Percentiles rank a stretch among this genome's conserved stretches.
phyloP scores from a whole-genome alignment of 805 yeast genomes.

The Wickerhamiella shivajii region DNA sequence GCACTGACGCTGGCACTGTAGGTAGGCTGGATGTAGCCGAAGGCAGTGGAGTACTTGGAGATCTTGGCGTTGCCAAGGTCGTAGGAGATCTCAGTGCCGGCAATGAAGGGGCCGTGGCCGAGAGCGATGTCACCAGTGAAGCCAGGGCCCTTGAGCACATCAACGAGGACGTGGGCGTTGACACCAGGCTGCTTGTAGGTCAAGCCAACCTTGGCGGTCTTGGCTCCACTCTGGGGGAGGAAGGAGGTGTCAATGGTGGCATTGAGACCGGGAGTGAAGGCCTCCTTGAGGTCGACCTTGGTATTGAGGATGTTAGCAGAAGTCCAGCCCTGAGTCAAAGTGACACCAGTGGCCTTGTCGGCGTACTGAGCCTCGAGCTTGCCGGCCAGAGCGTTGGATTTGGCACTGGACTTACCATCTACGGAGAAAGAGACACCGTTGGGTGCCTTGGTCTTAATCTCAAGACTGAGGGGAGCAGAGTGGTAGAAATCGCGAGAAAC shows the following conservation, averaged over 20 bases:
- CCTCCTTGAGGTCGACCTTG: constrained; percentile 83
- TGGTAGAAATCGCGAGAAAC: constrained; percentile 90
- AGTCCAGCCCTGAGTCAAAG: constrained; percentile 96
- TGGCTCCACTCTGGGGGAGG: constrained; percentile 64
- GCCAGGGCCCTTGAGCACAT: constrained; percentile 86
- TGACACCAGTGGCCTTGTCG: constrained; percentile 84
- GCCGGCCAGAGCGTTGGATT: constrained; percentile 72
- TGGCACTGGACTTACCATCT: constrained; percentile 73
- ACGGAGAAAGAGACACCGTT: constrained; percentile 91
- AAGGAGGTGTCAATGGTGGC: constrained; percentile 79
- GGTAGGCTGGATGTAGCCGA: constrained; percentile 80
- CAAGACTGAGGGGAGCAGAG: constrained; percentile 71
- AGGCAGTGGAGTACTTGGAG: constrained; percentile 84
- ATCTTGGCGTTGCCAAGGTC: constrained; percentile 87
- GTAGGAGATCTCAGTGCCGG: constrained; percentile 95
- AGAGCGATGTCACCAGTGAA: constrained; percentile 90
- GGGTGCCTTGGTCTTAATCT: constrained; percentile 85
- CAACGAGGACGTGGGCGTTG: constrained; percentile 89
- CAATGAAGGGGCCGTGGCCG: constrained; percentile 92
- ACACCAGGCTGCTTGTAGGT: constrained; percentile 86
- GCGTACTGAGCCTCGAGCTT: constrained; percentile 81
- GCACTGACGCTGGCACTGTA: constrained; percentile 79
- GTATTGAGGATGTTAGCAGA: constrained; percentile 84
- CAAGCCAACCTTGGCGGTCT: constrained; percentile 80
- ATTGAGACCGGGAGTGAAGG: constrained; percentile 88